phyloP scores from a whole-genome alignment of 805 yeast genomes.

The Yarrowia sp. region DNA sequence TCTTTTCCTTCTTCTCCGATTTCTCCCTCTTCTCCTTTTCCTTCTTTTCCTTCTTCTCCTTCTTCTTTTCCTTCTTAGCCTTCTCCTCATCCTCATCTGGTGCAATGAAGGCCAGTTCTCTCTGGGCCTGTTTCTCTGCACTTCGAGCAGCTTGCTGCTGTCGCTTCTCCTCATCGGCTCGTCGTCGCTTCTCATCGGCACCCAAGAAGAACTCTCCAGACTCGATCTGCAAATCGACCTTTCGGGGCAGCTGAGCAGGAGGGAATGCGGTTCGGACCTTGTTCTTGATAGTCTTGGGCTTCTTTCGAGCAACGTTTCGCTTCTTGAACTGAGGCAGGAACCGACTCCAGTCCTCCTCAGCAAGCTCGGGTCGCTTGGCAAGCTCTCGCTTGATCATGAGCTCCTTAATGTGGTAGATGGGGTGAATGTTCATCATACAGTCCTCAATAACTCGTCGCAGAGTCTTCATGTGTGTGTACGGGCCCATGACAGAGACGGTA shows the following conservation, averaged over 20 bases:
- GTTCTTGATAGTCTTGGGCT: conserved; percentile 67
- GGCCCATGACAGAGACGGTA: conserved; percentile 97
- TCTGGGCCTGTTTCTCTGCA: conserved; percentile 60
- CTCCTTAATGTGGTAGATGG: conserved; percentile 96
- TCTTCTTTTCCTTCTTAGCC: conserved; percentile 38
- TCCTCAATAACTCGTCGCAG: conserved; percentile 93
- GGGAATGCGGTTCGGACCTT: conserved; percentile 98
- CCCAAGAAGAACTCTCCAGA: conserved; percentile 97
- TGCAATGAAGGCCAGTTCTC: conserved; percentile 75
- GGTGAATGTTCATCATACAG: conserved; percentile 94
- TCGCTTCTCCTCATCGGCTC: conserved; percentile 69
- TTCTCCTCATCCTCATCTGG: conserved; percentile 71
- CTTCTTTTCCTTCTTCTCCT: conserved; percentile 34
- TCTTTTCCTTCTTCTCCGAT: conserved; percentile 29
- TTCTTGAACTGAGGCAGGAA: conserved; percentile 95
- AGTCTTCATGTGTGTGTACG: conserved; percentile 86
- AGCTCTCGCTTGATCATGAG: conserved; percentile 95
- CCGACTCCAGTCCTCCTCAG: conserved; percentile 94
- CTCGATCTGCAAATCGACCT: conserved; percentile 94
- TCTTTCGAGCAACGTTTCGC: conserved; percentile 91
- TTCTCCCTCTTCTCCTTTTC: conserved; percentile 31
- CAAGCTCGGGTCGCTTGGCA: conserved; percentile 91
- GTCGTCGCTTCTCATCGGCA: conserved; percentile 72
- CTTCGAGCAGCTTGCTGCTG: conserved; percentile 72
- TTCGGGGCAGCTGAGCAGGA: conserved; percentile 94